A percentile compares a stretch with the other conserved stretches of the same genome.
Evolutionary conservation across 495 filamentous ascomycete species (phyloP).

Genomic region (Margaritispora aquatica): DNA sequence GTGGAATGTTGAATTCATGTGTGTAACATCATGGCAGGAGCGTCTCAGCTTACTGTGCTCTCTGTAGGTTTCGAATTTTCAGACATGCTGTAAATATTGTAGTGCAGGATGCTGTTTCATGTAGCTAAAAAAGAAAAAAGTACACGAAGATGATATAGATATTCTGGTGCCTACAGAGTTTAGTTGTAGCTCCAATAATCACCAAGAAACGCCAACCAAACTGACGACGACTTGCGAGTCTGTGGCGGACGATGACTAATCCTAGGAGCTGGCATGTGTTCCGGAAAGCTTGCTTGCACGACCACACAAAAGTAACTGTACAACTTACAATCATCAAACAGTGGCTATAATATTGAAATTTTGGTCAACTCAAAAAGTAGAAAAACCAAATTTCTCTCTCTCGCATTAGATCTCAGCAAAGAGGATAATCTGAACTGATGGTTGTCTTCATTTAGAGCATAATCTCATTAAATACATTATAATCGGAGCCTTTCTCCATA

Average conservation of each 20-base stretch:
- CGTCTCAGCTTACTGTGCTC: conserved; percentile 21
- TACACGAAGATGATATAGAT: not conserved
- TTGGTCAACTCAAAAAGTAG: no score
- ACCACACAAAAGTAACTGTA: no score
- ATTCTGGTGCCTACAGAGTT: conserved; percentile 4
- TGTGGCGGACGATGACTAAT: not conserved
- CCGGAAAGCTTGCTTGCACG: no score
- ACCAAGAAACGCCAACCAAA: not conserved
- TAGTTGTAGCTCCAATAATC: not conserved
- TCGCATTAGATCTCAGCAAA: no score
- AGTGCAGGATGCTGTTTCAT: not conserved
- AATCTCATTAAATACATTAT: no score
- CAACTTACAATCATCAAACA: no score
- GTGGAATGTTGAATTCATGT: no score
- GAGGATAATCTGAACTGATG: no score
- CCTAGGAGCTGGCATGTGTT: not conserved
- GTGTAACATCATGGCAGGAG: conserved; percentile 10
- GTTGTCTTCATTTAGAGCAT: no score
- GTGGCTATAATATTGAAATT: no score
- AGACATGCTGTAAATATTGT: conserved; percentile 15
- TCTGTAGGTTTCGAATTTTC: conserved; percentile 18
- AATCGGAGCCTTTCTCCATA: no score
- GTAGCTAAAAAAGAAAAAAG: not conserved
- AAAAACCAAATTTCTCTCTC: no score
- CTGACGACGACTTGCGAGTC: not conserved